A percentile compares a stretch with the other conserved stretches of the same genome.
These are phyloP conservation scores for Claviceps africana DNA, from an alignment of 2,329 filamentous ascomycete species.

Conservation along the genomic window DNA sequence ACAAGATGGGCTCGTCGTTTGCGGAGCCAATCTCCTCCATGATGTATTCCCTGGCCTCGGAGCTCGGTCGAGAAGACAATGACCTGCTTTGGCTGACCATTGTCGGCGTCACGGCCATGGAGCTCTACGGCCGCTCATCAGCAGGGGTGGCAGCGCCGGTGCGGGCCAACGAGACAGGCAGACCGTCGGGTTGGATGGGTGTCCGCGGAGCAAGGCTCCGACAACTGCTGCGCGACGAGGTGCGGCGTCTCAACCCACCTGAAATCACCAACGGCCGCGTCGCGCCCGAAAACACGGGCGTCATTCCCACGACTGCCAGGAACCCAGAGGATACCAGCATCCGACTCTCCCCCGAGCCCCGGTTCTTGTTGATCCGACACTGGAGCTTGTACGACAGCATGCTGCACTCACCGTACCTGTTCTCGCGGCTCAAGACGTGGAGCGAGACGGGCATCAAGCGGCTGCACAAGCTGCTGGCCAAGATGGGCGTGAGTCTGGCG, in stretches of 20 bases:
- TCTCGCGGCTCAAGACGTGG: slow-evolving; percentile 86
- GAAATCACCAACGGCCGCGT: slow-evolving; percentile 48
- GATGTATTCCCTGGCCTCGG: slow-evolving; percentile 86
- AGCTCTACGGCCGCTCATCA: slow-evolving; percentile 76
- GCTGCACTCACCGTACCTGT: slow-evolving; percentile 91
- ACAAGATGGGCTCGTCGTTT: slow-evolving; percentile 75
- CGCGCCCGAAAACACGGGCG: slow-evolving; percentile 54
- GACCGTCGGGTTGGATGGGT: slow-evolving; percentile 62
- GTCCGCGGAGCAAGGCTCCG: slow-evolving; percentile 72
- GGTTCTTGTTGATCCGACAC: slow-evolving; percentile 82
- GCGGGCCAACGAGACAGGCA: slow-evolving; percentile 39
- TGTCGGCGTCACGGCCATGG: slow-evolving; percentile 86
- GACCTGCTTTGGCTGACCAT: slow-evolving; percentile 91
- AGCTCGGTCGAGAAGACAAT: slow-evolving; percentile 91
- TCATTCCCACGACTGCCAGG: slow-evolving; percentile 76
- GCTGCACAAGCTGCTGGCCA: slow-evolving; percentile 85
- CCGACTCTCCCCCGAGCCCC: slow-evolving; percentile 80
- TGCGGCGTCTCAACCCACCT: slow-evolving; percentile 79
- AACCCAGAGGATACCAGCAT: slow-evolving; percentile 88
- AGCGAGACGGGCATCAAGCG: slow-evolving; percentile 77
- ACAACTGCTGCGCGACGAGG: slow-evolving; percentile 80
- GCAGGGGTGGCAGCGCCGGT: slow-evolving; percentile 57
- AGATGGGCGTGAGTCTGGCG: slow-evolving; percentile 90
- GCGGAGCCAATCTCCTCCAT: slow-evolving; percentile 91
- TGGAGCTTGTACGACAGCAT: slow-evolving; percentile 98